Evolutionary conservation across 371 early-diverging fungal species (phyloP), one percentile per base, ranked within the genome.

Genomic region (Blyttiomyces sp.): DNA sequence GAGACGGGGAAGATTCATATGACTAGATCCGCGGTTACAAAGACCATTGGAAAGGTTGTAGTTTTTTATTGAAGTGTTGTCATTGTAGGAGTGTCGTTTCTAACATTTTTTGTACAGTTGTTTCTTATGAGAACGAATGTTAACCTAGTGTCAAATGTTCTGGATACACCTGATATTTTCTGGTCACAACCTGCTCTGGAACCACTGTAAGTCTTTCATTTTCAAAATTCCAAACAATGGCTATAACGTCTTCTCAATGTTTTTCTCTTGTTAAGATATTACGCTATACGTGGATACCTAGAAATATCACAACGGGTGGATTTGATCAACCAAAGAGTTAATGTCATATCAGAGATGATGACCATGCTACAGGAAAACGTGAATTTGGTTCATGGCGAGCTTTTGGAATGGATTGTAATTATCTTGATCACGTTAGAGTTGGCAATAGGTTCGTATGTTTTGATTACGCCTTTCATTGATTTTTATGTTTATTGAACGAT

Each of bases 131-230:
- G 80, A n/a, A 80, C 79, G 45, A 72, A 79, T 52, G 71, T 80
- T 11, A 80, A 80, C 35, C 50, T 80, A 48, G 74, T 80, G 5
- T 66, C 69, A 26, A 73, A 74, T 52, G 71, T 80, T 2, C 52
- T 80, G 34, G 93, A 93, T 65, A 88, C 89, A 28, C 94, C 94
- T 31, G 93, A 93, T 63, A 87, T 93, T 42, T 93, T 93, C 58
- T 93, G 92, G 93, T 87, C 89, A 11, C 88, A 91, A 57, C 92
- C 92, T 4, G 80, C 87, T 11, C 75, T 91, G 42, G 87, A 90
- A 59, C 91, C 89, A 11, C 63, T 92, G 9, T 66, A 76, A 54
- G 79, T 79, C 57, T n/a, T n/a, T n/a, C n/a, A n/a, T n/a, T n/a
- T n/a, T n/a, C n/a, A n/a, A n/a, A n/a, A n/a, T n/a, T n/a, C n/a